These are phyloP conservation scores for Coniferiporia weirii DNA, from an alignment of 1,284 basidiomycete genomes.

Conservation along the genomic window DNA sequence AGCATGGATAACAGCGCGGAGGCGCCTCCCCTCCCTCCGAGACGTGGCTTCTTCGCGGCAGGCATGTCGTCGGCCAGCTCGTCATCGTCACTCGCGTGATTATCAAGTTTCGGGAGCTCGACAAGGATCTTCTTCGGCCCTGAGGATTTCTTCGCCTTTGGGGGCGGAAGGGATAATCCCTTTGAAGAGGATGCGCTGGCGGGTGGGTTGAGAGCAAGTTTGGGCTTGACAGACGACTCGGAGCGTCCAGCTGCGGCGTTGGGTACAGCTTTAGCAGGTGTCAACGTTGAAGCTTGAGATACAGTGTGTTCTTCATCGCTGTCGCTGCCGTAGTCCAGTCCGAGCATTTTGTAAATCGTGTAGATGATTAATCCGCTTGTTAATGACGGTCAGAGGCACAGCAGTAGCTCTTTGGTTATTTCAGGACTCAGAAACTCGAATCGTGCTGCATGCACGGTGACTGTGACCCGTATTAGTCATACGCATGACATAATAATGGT, in stretches of 20 bases:
- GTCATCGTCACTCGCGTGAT: constrained; percentile 33
- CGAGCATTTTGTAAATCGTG: constrained; percentile 46
- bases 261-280: constrained; percentile 19
- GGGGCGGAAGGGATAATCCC: constrained; percentile 31
- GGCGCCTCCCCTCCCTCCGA: constrained; percentile 42
- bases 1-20: constrained; percentile 70
- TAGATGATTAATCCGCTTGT: too few species aligned
- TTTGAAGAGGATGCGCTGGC: constrained; percentile 29
- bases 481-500: too few species aligned
- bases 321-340: constrained; percentile 65
- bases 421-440: too few species aligned
- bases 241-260: constrained; percentile 22
- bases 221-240: constrained; percentile 29
- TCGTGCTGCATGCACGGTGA: too few species aligned
- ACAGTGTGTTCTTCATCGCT: constrained; percentile 38
- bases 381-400: too few species aligned
- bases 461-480: too few species aligned
- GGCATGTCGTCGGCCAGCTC: constrained; percentile 41
- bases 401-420: too few species aligned
- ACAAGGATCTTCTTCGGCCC: constrained; percentile 65
- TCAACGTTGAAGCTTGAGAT: constrained; percentile 5
- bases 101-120: constrained; percentile 50
- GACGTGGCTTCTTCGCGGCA: constrained; percentile 52
- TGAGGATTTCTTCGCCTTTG: constrained; percentile 31
- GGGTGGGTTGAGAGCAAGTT: constrained; percentile 34